phyloP scores from a whole-genome alignment of 768 basidiomycete genomes.

The Dacryopinax spathularia region DNA sequence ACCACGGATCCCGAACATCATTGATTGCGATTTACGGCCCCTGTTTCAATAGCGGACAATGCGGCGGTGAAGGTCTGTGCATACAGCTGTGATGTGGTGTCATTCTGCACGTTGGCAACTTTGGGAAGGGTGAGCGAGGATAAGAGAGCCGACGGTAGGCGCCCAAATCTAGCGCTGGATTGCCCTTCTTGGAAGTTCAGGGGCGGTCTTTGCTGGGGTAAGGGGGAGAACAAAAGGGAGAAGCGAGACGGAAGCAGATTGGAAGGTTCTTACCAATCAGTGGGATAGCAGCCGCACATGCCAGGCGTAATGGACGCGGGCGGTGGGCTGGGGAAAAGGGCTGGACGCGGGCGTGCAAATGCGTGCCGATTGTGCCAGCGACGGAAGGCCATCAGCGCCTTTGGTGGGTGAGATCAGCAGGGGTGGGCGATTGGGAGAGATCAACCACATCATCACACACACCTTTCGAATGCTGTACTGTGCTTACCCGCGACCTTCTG shows the following conservation, averaged over 20 bases:
- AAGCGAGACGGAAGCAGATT: background rate
- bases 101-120: background rate
- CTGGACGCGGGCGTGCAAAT: too few species aligned
- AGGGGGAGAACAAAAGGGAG: background rate
- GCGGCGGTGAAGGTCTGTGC: too few species aligned
- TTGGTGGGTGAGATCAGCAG: too few species aligned
- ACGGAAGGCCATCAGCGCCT: too few species aligned
- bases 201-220: background rate
- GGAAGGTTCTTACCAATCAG: background rate
- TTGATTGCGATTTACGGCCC: too few species aligned
- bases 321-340: background rate
- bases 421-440: too few species aligned
- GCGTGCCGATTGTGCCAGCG: too few species aligned
- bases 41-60: too few species aligned
- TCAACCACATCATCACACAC: too few species aligned
- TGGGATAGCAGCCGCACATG: background rate
- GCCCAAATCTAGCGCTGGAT: background rate
- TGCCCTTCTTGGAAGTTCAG: background rate
- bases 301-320: background rate
- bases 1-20: too few species aligned
- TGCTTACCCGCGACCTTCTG: too few species aligned
- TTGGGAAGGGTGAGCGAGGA: background rate
- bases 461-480: too few species aligned
- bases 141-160: background rate
- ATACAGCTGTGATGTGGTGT: background rate